Conservation (phyloP, 805 yeast genomes). For the Cyberlindnera maclurae region DNA sequence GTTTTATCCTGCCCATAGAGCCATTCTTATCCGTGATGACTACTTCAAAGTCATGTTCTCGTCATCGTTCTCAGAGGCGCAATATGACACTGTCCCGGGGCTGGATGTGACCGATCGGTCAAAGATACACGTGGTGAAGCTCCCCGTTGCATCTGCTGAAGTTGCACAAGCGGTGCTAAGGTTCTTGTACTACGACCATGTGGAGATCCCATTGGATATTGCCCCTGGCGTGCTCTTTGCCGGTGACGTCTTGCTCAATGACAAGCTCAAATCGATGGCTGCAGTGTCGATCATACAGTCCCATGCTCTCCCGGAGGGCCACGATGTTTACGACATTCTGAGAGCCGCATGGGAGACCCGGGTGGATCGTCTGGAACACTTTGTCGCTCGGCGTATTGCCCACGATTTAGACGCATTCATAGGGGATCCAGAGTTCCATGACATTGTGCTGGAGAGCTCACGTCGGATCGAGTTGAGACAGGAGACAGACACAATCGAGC, state of each 20-base stretch:
- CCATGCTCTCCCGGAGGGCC: conserved; percentile 20
- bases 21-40: conserved; percentile 53
- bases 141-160: conserved; percentile 25
- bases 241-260: conserved; percentile 52
- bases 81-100: conserved; percentile 8
- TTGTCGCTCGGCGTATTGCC: conserved; percentile 54
- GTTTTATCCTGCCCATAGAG: conserved; percentile 58
- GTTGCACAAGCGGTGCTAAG: conserved; percentile 45
- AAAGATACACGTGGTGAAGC: conserved; percentile 25
- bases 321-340: conserved; percentile 48
- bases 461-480: conserved; percentile 51
- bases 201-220: conserved; percentile 39
- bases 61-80: conserved; percentile 38
- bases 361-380: conserved; percentile 57
- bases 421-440: conserved; percentile 31
- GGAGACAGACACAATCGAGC: conserved; percentile 73
- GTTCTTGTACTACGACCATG: conserved; percentile 55
- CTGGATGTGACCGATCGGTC: conserved; percentile 9
- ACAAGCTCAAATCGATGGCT: conserved; percentile 59
- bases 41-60: conserved; percentile 59
- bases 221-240: conserved; percentile 51
- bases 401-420: conserved; percentile 34
- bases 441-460: conserved; percentile 41
- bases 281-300: conserved; percentile 36
- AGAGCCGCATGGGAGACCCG: conserved; percentile 63